Evolutionary conservation across 2,329 filamentous ascomycete genomes (phyloP).

Genomic region (Aphanocladium album): DNA sequence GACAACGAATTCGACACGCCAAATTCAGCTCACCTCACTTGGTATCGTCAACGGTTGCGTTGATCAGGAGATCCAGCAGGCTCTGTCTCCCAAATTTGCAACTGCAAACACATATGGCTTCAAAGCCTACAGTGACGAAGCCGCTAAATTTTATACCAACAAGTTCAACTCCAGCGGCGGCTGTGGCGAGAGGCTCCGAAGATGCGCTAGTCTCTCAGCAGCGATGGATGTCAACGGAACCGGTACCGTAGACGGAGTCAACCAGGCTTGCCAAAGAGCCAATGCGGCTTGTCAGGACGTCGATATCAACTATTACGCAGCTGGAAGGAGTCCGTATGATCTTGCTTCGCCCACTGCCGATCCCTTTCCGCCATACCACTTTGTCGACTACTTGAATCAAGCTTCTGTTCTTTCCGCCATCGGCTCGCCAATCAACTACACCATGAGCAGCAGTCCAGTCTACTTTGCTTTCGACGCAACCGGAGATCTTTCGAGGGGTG

Average conservation of each 20-base stretch:
- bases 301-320: slow-evolving; percentile 50
- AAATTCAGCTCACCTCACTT: slow-evolving; percentile 56
- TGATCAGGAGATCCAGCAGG: slow-evolving; percentile 57
- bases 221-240: slow-evolving; percentile 35
- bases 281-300: slow-evolving; percentile 41
- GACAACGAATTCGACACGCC: too few species aligned
- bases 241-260: slow-evolving; percentile 34
- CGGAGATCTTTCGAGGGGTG: slow-evolving; percentile 59
- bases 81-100: slow-evolving; percentile 52
- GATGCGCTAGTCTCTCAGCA: slow-evolving; percentile 43
- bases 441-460: slow-evolving; percentile 43
- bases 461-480: slow-evolving; percentile 42
- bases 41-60: slow-evolving; percentile 69
- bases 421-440: slow-evolving; percentile 58
- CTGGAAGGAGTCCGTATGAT: slow-evolving; percentile 55
- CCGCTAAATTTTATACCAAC: slow-evolving; percentile 41
- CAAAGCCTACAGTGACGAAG: slow-evolving; percentile 47
- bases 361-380: slow-evolving; percentile 59
- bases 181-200: slow-evolving; percentile 47
- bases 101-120: slow-evolving; percentile 63
- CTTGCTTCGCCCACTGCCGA: slow-evolving; percentile 51
- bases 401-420: slow-evolving; percentile 52
- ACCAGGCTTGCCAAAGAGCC: slow-evolving; percentile 50
- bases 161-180: slow-evolving; percentile 33
- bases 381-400: slow-evolving; percentile 60